Percentiles rank a stretch among this genome's conserved stretches.
phyloP scores from a whole-genome alignment of 192 early-diverging fungal species.

The Entomortierella parvispora region DNA sequence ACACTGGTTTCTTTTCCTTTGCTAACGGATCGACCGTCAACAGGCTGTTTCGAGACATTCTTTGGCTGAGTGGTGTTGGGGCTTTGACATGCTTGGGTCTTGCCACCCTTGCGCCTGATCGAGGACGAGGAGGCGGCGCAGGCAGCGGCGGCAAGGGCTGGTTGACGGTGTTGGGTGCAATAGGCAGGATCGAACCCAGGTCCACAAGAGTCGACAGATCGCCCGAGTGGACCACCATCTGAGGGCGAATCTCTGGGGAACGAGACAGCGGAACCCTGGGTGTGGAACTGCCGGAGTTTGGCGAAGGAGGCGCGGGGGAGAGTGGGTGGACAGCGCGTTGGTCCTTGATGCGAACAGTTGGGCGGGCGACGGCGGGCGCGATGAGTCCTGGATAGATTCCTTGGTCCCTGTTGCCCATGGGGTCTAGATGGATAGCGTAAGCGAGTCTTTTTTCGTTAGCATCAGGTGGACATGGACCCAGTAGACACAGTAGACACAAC shows the following conservation, averaged over 20 bases:
- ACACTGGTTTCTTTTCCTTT: conserved; percentile 34
- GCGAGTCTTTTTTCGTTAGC: too few relatives aligned
- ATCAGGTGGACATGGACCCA: too few relatives aligned
- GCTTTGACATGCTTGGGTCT: not conserved
- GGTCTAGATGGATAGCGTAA: too few relatives aligned
- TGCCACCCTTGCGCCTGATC: conserved; percentile 5
- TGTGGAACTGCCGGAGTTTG: conserved; percentile 30
- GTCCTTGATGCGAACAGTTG: conserved; percentile 25
- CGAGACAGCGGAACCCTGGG: conserved; percentile 23
- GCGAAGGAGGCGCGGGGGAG: conserved; percentile 30
- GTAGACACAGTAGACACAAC: too few relatives aligned
- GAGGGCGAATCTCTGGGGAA: conserved; percentile 36
- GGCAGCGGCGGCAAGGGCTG: conserved; percentile 44
- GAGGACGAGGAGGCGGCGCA: not conserved
- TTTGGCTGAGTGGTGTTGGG: not conserved
- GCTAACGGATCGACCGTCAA: not conserved
- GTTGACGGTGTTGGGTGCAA: conserved; percentile 7
- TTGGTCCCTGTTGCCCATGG: conserved; percentile 6
- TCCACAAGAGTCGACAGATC: conserved; percentile 8
- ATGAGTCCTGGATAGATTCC: conserved; percentile 6
- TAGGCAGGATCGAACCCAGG: conserved; percentile 16
- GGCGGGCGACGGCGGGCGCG: not conserved
- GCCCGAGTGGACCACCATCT: conserved; percentile 13
- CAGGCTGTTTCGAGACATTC: conserved; percentile 1
- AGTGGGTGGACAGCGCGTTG: conserved; percentile 27